These are phyloP conservation scores for Spirogloea muscicola DNA, from an alignment of 139 green algal species.

Conservation along the genomic window DNA sequence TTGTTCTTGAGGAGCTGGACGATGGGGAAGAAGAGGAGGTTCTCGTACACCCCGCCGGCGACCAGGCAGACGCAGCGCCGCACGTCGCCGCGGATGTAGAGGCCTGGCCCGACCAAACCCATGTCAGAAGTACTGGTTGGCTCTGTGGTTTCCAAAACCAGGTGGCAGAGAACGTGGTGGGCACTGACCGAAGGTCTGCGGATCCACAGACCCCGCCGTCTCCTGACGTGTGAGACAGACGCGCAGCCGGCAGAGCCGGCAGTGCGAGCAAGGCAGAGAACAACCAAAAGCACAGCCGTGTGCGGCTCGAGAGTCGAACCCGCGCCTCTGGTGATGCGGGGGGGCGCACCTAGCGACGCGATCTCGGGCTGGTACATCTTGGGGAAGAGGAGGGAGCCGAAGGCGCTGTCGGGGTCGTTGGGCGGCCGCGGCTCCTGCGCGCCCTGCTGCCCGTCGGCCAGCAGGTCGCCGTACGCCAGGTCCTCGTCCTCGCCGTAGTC, in stretches of 20 bases:
- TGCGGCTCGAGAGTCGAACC: too few species aligned
- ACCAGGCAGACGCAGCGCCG: slow-evolving; percentile 12
- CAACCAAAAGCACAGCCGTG: too few species aligned
- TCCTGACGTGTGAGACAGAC: too few species aligned
- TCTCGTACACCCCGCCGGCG: slow-evolving; percentile 42
- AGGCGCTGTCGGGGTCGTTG: not conserved
- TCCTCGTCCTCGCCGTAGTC: slow-evolving; percentile 34
- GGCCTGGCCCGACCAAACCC: too few species aligned
- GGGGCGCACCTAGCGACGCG: slow-evolving; percentile 27
- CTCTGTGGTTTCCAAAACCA: too few species aligned
- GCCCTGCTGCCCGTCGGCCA: slow-evolving; percentile 24
- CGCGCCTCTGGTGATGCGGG: too few species aligned
- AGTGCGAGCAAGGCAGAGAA: too few species aligned
- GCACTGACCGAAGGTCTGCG: too few species aligned
- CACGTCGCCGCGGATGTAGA: slow-evolving; percentile 41
- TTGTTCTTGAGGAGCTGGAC: slow-evolving; percentile 35
- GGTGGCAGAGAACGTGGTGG: too few species aligned
- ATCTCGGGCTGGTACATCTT: slow-evolving; percentile 25
- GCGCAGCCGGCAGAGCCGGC: too few species aligned
- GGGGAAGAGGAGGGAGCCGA: slow-evolving; percentile 25
- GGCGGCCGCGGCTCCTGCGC: slow-evolving; percentile 26
- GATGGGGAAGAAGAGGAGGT: slow-evolving; percentile 46
- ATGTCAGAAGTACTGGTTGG: too few species aligned
- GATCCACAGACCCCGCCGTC: too few species aligned
- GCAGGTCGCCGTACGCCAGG: slow-evolving; percentile 33